These are phyloP conservation scores for Pholiota molesta DNA, from an alignment of 768 basidiomycete genomes.

Conservation along the genomic window DNA sequence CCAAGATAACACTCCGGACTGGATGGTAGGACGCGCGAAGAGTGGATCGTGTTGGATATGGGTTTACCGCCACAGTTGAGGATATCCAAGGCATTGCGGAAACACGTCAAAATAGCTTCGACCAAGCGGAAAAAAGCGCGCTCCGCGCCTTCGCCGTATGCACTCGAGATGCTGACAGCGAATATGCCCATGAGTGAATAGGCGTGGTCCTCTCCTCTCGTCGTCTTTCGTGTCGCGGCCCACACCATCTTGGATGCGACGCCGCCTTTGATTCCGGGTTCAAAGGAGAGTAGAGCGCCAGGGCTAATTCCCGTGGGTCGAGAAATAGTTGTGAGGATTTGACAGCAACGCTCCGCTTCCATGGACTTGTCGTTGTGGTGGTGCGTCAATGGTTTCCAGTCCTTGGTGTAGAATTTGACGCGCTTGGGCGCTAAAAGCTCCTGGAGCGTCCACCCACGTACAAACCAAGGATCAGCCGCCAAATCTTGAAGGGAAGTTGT, in stretches of 20 bases:
- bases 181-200: slow-evolving; percentile 5
- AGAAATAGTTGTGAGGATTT: background rate
- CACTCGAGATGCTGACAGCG: background rate
- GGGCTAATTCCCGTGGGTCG: background rate
- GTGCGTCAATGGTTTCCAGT: background rate
- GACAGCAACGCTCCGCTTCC: background rate
- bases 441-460: slow-evolving; percentile 14
- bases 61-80: background rate
- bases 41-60: background rate
- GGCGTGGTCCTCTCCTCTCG: background rate
- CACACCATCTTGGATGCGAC: background rate
- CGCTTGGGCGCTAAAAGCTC: slow-evolving; percentile 12
- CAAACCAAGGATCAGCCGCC: slow-evolving; percentile 11
- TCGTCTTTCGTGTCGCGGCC: background rate
- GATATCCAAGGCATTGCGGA: background rate
- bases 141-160: slow-evolving; percentile 2
- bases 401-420: slow-evolving; percentile 9
- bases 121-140: slow-evolving; percentile 3
- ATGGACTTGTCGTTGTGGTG: background rate
- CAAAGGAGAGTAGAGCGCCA: background rate
- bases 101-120: background rate
- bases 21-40: background rate
- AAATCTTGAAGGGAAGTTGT: background rate
- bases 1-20: background rate
- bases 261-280: background rate